phyloP scores from a whole-genome alignment of 192 early-diverging fungal species.

The Pilaira anomala region DNA sequence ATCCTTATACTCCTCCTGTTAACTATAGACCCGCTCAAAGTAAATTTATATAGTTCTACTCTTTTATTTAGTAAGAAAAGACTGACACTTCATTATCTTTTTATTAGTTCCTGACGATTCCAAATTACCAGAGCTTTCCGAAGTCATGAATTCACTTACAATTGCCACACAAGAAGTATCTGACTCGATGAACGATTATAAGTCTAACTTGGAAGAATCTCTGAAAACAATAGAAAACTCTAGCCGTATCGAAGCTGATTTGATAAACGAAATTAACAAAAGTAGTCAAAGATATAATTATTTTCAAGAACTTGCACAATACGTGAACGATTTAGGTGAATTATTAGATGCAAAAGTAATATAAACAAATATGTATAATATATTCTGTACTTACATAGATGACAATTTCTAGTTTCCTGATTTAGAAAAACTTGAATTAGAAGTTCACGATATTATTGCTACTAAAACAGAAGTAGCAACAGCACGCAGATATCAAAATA shows the following conservation, averaged over 20 bases:
- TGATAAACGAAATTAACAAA: conserved; percentile 39
- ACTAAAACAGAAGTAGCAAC: conserved; percentile 32
- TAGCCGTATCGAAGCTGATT: conserved; percentile 25
- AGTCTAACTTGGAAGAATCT: conserved; percentile 37
- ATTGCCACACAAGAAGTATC: conserved; percentile 30
- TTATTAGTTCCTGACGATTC: conserved; percentile 42
- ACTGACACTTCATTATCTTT: background rate
- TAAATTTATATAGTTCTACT: conserved; percentile 30
- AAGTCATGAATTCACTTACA: conserved; percentile 33
- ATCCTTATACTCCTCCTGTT: conserved; percentile 24
- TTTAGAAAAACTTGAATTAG: conserved; percentile 49
- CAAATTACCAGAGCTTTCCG: conserved; percentile 39
- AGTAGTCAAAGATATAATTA: conserved; percentile 47
- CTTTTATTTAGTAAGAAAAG: background rate
- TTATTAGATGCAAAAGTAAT: conserved; percentile 55
- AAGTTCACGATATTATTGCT: conserved; percentile 37
- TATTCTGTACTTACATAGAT: conserved; percentile 2
- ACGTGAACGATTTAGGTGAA: conserved; percentile 46
- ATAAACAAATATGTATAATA: background rate
- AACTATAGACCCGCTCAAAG: conserved; percentile 18
- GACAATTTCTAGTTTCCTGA: conserved; percentile 37
- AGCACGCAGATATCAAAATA: conserved; percentile 35
- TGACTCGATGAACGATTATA: conserved; percentile 29
- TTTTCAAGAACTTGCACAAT: conserved; percentile 47
- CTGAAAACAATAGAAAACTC: conserved; percentile 33